Evolutionary conservation across 2,329 filamentous ascomycete species (phyloP), one percentile per base, ranked within the genome.

Genomic region (Ascochyta koolunga): DNA sequence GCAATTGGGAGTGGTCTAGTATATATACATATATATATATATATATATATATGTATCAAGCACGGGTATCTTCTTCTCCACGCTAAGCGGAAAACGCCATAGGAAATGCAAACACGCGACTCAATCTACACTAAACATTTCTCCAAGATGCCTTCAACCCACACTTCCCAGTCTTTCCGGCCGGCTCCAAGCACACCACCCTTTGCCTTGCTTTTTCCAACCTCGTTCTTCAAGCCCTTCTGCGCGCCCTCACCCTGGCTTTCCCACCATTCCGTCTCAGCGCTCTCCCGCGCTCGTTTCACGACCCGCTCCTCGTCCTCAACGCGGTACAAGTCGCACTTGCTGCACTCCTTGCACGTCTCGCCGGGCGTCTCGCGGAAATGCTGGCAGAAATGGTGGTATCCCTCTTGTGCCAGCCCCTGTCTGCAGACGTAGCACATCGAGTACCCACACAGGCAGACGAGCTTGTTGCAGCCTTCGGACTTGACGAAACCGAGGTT

Each of bases 391-490:
- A 97, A 99, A 75, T 99, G 95, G 33, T 86, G 83, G 74, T 99
- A 98, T 0, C 93, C 93, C 71, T 93, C 88, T 2, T 78, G 56
- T 43, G 84, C 79, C 16, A 83, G 76, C n/a, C 78, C 76, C 36
- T 76, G 70, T 35, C 95, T 90, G 75, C 95, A 99, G 40, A 98
- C 86, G 70, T 99, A 99, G 74, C 95, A 99, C 93, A 98, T 98
- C 65, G 90, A 89, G 77, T 98, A 98, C 8, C 95, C 95, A 76
- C 95, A 99, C 15, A 92, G 87, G 71, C 95, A 98, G 5, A 91
- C 93, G 35, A 99, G 83, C 78, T 98, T 98, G 80, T 99, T 99
- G 83, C 95, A 99, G 67, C 95, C 95, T 22, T 88, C 87, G 6
- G 87, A 89, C 75, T 98, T 98, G 76, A 99, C 90, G 72, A 98